Evolutionary conservation across 495 filamentous ascomycete genomes (phyloP), one percentile per base, ranked within the genome.

Genomic region (Xylaria sp.): DNA sequence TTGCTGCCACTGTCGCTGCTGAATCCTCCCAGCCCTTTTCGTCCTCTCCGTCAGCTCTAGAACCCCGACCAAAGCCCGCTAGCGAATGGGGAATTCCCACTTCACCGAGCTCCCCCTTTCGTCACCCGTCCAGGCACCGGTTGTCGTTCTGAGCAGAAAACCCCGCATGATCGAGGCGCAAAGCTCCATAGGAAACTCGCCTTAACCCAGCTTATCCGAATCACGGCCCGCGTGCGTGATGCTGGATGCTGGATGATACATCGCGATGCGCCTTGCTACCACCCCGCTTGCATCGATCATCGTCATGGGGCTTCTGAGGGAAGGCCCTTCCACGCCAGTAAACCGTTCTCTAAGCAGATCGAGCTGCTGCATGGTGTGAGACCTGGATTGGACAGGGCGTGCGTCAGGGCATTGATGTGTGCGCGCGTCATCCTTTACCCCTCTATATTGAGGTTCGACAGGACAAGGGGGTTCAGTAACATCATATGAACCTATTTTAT

Each of bases 201-300:
- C n/a, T 48, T 21, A 44, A 31, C 29, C n/a, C 26, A 26, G 31
- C n/a, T 26, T 69, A 53, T 69, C 43, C 19, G 40, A 37, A 50
- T 26, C 43, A 24, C 50, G 29, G 53, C 33, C 14, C 3, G 37
- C 31, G 31, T 46, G 37, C 31, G 31, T 46, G n/a, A 12, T 57
- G 50, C 46, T 35, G 9, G 43, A 61, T 43, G 43, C 29, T 40
- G 67, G 43, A 61, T 43, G 43, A 29, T 40, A 57, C 66, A 68
- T 68, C 53, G 12, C n/a, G n/a, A n/a, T n/a, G 26, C 66, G 66
- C 58, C 68, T 26, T 55, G 61, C 29, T 61, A 33, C 59, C 14
- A 37, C 68, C 68, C 58, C 61, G 35, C 43, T 37, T 61, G 67
- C 67, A 50, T 62, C 53, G 53, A 69, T 61, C 67, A 29, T 55